Percentiles rank a stretch among this genome's conserved stretches.
These are phyloP conservation scores for Alternaria angustiovoidea DNA, from an alignment of 2,329 filamentous ascomycete genomes.

Conservation along the genomic window DNA sequence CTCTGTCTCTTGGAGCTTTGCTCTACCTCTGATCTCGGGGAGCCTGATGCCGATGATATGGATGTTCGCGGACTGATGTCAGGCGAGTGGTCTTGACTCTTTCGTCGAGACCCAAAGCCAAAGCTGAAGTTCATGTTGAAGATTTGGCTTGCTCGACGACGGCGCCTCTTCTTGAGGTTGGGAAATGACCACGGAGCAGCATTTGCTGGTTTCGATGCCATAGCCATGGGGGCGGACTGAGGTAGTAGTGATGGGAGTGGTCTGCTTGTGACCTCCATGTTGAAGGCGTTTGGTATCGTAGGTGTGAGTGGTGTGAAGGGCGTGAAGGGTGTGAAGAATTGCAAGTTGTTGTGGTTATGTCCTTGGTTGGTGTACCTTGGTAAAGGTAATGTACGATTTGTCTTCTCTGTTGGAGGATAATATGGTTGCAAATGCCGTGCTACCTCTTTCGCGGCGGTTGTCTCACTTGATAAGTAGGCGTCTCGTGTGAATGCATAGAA, in stretches of 20 bases:
- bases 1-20: constrained; percentile 21
- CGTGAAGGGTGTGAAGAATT: neutral
- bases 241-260: constrained; percentile 3
- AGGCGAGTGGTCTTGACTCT: constrained; percentile 16
- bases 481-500: constrained; percentile 13
- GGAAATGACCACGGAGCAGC: constrained; percentile 14
- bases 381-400: neutral
- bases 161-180: constrained; percentile 14
- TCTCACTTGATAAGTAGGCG: constrained; percentile 16
- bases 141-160: constrained; percentile 13
- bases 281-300: constrained; percentile 12
- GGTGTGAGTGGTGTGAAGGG: neutral
- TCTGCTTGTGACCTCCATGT: constrained; percentile 14
- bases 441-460: constrained; percentile 8
- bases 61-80: constrained; percentile 24
- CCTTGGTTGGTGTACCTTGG: neutral
- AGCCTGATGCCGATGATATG: constrained; percentile 10
- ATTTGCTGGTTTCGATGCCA: constrained; percentile 4
- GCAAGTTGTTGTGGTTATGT: neutral
- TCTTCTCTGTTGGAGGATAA: constrained; percentile 1
- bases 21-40: neutral
- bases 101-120: constrained; percentile 8
- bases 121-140: constrained; percentile 27
- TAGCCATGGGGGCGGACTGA: neutral
- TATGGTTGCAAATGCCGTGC: neutral